These are phyloP conservation scores for Tulasnella calospora DNA, from an alignment of 768 basidiomycete genomes.

Conservation along the genomic window DNA sequence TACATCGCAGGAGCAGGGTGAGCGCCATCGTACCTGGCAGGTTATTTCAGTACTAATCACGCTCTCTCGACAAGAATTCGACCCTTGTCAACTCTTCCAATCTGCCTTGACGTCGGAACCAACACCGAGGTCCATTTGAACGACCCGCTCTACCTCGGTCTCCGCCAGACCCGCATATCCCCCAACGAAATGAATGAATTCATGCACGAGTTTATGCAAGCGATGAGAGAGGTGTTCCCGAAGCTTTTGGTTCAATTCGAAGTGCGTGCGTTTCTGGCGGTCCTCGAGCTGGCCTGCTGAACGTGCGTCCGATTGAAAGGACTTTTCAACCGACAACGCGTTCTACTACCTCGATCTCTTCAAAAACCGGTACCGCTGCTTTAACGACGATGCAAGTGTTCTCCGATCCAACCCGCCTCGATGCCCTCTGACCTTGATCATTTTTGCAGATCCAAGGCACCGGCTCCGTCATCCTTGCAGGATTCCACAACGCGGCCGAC, in stretches of 20 bases:
- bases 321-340: conserved; percentile 88
- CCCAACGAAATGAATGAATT: conserved; percentile 72
- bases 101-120: conserved; percentile 83
- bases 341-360: conserved; percentile 77
- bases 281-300: conserved; percentile 25
- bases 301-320: conserved; percentile 38
- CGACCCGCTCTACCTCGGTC: conserved; percentile 89
- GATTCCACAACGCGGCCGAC: conserved; percentile 37
- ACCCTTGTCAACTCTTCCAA: conserved; percentile 71
- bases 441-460: conserved; percentile 64
- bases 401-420: neutral
- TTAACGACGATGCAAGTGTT: conserved; percentile 64
- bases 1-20: conserved; percentile 88
- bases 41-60: neutral
- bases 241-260: conserved; percentile 83
- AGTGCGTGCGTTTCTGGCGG: neutral
- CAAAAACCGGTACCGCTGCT: conserved; percentile 67
- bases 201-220: conserved; percentile 90
- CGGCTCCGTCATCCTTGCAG: conserved; percentile 76
- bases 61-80: conserved; percentile 51
- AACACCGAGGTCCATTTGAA: conserved; percentile 73
- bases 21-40: conserved; percentile 29
- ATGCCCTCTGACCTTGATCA: neutral
- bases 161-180: conserved; percentile 62
- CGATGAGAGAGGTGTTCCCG: conserved; percentile 69